phyloP scores from a whole-genome alignment of 805 yeast genomes.

The Kregervanrija pseudodelftensis region DNA sequence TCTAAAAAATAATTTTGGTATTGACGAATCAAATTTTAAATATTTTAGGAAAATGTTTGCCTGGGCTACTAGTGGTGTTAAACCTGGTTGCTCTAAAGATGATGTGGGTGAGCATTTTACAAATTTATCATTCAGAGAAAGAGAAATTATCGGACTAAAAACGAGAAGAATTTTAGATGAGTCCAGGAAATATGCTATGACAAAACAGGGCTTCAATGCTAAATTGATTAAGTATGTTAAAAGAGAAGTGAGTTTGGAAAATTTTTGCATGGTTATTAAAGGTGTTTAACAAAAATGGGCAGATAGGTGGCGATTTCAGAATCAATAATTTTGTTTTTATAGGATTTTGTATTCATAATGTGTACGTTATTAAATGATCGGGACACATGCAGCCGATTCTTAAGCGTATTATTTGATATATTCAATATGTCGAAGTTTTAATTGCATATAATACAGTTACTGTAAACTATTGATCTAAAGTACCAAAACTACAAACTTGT shows the following conservation, averaged over 20 bases:
- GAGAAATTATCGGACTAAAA: slow-evolving; percentile 54
- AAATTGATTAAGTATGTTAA: slow-evolving; percentile 55
- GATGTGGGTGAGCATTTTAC: slow-evolving; percentile 39
- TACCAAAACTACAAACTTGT: too few species aligned
- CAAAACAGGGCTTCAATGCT: slow-evolving; percentile 32
- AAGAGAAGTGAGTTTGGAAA: slow-evolving; percentile 58
- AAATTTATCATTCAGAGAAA: slow-evolving; percentile 37
- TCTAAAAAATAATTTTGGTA: slow-evolving; percentile 26
- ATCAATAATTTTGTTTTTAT: too few species aligned
- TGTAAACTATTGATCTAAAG: too few species aligned
- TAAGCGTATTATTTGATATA: too few species aligned
- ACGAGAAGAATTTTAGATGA: slow-evolving; percentile 74
- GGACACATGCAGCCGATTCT: too few species aligned
- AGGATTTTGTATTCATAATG: too few species aligned
- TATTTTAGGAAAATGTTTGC: slow-evolving; percentile 60
- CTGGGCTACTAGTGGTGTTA: slow-evolving; percentile 81
- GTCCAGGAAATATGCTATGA: slow-evolving; percentile 50
- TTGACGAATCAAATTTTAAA: slow-evolving; percentile 26
- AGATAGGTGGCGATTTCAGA: too few species aligned
- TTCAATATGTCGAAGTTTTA: too few species aligned
- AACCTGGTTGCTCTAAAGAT: slow-evolving; percentile 32
- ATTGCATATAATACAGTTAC: too few species aligned
- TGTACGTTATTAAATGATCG: too few species aligned
- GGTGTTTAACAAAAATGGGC: background rate
- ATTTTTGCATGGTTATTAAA: slow-evolving; percentile 29